Evolutionary conservation across 2,329 filamentous ascomycete species (phyloP).

Genomic region (Claviceps fusiformis): DNA sequence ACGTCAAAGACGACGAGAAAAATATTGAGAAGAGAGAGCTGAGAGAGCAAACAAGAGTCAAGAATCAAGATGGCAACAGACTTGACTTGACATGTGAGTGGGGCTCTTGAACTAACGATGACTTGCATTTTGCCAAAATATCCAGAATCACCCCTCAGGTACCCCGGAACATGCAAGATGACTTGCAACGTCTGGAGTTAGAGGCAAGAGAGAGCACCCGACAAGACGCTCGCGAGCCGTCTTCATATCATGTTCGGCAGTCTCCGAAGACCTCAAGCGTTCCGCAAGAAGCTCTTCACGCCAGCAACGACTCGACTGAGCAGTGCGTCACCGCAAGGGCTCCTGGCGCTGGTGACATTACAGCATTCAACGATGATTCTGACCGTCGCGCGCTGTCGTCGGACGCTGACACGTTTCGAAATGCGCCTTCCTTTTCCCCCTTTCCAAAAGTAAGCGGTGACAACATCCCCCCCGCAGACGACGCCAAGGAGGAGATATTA

Average conservation of each 20-base stretch:
- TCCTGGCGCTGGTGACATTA: slow-evolving; percentile 23
- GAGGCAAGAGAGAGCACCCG: slow-evolving; percentile 44
- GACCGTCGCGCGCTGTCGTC: slow-evolving; percentile 23
- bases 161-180: slow-evolving; percentile 91
- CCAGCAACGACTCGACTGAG: slow-evolving; percentile 1
- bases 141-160: slow-evolving; percentile 85
- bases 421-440: slow-evolving; percentile 70
- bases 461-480: slow-evolving; percentile 85
- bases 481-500: slow-evolving; percentile 81
- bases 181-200: slow-evolving; percentile 79
- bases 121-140: slow-evolving; percentile 14
- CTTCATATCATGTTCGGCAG: slow-evolving; percentile 27
- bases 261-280: slow-evolving; percentile 30
- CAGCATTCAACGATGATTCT: slow-evolving; percentile 25
- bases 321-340: slow-evolving; percentile 13
- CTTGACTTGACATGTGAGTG: slow-evolving; percentile 9
- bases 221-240: slow-evolving; percentile 18
- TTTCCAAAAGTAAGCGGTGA: slow-evolving; percentile 79
- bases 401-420: slow-evolving; percentile 30
- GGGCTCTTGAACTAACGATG: slow-evolving; percentile 22
- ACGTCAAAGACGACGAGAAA: not conserved
- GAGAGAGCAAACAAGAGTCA: not conserved
- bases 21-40: too few species aligned
- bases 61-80: not conserved
- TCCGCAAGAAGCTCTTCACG: slow-evolving; percentile 14